Evolutionary conservation across 164 flowering plant genomes (phyloP).

Genomic region (Protea cynaroides): DNA sequence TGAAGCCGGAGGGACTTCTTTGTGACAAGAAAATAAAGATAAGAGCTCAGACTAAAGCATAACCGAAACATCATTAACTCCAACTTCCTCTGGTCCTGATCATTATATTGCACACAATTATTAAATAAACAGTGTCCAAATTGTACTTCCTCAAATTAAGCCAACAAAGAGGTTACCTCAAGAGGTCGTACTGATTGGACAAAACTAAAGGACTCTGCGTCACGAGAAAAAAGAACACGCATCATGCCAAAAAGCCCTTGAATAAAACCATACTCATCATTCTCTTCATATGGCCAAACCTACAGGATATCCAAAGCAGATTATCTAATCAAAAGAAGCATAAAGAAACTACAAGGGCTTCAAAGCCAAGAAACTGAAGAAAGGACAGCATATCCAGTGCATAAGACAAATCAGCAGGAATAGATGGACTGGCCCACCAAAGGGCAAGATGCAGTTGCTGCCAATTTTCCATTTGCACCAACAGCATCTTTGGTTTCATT

Average conservation of each 20-base stretch:
- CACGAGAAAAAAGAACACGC: slow-evolving; percentile 50
- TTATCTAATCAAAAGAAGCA: not conserved
- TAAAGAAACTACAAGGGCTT: not conserved
- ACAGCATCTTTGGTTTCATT: not conserved
- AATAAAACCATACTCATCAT: slow-evolving; percentile 76
- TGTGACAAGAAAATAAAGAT: slow-evolving; percentile 74
- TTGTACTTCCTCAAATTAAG: not conserved
- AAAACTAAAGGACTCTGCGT: slow-evolving; percentile 27
- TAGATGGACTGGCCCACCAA: not conserved
- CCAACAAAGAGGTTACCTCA: slow-evolving; percentile 29
- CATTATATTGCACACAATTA: not conserved
- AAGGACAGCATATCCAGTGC: not conserved
- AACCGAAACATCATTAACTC: slow-evolving; percentile 50
- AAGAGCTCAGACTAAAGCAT: slow-evolving; percentile 75
- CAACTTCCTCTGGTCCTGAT: slow-evolving; percentile 44
- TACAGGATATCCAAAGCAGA: slow-evolving; percentile 11
- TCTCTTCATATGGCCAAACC: slow-evolving; percentile 98
- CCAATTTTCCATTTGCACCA: slow-evolving; percentile 1
- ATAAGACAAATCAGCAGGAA: not conserved
- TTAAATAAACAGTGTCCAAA: not conserved
- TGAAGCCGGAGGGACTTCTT: slow-evolving; percentile 70
- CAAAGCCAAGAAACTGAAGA: not conserved
- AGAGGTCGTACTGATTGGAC: slow-evolving; percentile 23
- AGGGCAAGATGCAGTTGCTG: not conserved
- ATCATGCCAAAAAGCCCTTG: slow-evolving; percentile 90